Conservation (phyloP, 75 land plant genomes). For the Cryptomeria japonica region DNA sequence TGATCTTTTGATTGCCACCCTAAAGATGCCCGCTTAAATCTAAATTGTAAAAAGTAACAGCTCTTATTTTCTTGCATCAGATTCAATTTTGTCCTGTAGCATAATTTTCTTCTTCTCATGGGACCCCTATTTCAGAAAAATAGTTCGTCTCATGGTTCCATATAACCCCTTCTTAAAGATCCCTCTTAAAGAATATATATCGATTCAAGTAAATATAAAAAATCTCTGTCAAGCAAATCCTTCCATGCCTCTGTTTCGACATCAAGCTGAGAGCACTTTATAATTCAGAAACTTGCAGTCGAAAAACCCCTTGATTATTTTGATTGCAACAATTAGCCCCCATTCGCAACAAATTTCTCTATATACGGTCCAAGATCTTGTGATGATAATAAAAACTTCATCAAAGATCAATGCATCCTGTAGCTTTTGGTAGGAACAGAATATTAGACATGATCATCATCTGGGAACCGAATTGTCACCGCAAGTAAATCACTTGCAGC, state of each 20-base stretch:
- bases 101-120: too few relatives aligned
- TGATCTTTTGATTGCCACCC: neutral
- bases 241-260: neutral
- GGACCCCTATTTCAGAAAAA: too few relatives aligned
- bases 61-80: too few relatives aligned
- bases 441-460: constrained; percentile 11
- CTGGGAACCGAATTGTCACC: constrained; percentile 24
- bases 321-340: neutral
- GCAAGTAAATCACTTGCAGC: constrained; percentile 37
- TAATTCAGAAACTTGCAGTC: neutral
- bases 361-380: neutral
- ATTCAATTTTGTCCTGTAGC: too few relatives aligned
- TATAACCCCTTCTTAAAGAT: neutral
- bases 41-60: too few relatives aligned
- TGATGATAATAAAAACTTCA: neutral
- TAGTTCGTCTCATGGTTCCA: too few relatives aligned
- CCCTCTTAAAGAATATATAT: neutral
- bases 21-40: too few relatives aligned
- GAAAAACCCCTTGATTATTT: neutral
- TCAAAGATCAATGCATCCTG: neutral
- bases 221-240: neutral
- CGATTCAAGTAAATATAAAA: neutral
- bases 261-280: neutral
- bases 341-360: neutral
- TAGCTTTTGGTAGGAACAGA: neutral